Evolutionary conservation across 1,284 basidiomycete genomes (phyloP).

Genomic region (Apiotrichum domesticum): DNA sequence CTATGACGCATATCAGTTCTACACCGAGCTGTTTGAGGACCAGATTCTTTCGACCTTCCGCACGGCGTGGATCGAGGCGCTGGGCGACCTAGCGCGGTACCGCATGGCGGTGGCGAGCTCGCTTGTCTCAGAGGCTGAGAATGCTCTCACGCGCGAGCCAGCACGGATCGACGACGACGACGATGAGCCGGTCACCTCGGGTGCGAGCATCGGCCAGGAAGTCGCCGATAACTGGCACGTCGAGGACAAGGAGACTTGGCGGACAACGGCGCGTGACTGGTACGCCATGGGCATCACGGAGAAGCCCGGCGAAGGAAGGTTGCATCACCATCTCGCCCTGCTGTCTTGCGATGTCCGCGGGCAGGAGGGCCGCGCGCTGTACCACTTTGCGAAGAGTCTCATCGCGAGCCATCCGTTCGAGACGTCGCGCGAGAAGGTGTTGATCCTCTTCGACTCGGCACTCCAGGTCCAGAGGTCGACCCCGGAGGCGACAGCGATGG

Average conservation of each 20-base stretch:
- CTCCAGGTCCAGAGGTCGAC: slow-evolving; percentile 62
- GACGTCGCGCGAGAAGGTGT: slow-evolving; percentile 77
- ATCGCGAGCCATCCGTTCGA: slow-evolving; percentile 81
- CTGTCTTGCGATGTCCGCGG: slow-evolving; percentile 72
- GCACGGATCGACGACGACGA: slow-evolving; percentile 21
- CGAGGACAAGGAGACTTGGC: slow-evolving; percentile 90
- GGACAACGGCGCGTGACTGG: slow-evolving; percentile 84
- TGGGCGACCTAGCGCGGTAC: slow-evolving; percentile 91
- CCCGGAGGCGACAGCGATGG: slow-evolving; percentile 69
- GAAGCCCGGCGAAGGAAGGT: slow-evolving; percentile 80
- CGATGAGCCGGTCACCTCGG: slow-evolving; percentile 42
- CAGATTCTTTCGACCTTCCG: slow-evolving; percentile 65
- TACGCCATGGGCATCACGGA: slow-evolving; percentile 80
- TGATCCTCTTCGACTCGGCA: slow-evolving; percentile 72
- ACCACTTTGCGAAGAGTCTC: slow-evolving; percentile 94
- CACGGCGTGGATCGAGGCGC: slow-evolving; percentile 85
- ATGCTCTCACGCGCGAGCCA: slow-evolving; percentile 1
- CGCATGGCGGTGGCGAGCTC: slow-evolving; percentile 76
- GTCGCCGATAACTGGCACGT: slow-evolving; percentile 81
- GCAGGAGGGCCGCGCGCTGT: slow-evolving; percentile 79
- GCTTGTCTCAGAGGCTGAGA: slow-evolving; percentile 40
- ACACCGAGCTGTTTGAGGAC: slow-evolving; percentile 83
- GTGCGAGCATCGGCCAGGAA: slow-evolving; percentile 73
- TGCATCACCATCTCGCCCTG: slow-evolving; percentile 92
- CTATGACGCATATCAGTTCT: slow-evolving; percentile 91